Base-by-base conservation (phyloP, 306 rosid genomes). In the Argentina anserina region DNA sequence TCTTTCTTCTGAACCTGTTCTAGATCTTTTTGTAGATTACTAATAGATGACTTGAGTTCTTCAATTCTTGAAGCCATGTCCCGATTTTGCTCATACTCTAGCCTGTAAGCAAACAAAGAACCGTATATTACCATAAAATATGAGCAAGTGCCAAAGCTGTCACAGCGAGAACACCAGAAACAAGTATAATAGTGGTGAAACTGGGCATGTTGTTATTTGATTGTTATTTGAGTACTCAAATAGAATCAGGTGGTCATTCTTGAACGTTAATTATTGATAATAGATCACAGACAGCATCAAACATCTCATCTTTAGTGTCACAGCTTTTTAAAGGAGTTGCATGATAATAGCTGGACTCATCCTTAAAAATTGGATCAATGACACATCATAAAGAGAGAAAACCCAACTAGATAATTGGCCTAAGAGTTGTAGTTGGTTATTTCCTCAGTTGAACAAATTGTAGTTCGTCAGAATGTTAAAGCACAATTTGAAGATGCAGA, bases 81-180 rank as follows among this genome's bases (percentile, higher is more conserved):
- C 46, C 97, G 88, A 80, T 91, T 91, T 79, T 91, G 96, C 72
- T 95, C 99, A 86, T 95, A 95, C 80, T 91, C 97, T 87, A 95
- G 85, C 87, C 99, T 94, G 77, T 28, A 76, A 78, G 75, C 13
- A 39, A 25, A 41, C 2, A 41, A 43, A 65, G 47, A 31, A 59
- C 25, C 39, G 31, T 15, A 25, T 3, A 26, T 28, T 18, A 36
- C 23, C 18, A 36, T 1, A 26, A 58, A 46, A 26, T 65, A 15
- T 25, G 63, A 29, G 20, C 25, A 15, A 42, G 45, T 43, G 67
- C 63, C 52, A 26, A 43, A 53, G 77, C 42, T 20, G 7, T 56
- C 53, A 71, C 47, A 56, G 43, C 34, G 20, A 34, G 53, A 31
- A 67, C 68, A 58, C 20, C 53, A 20, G 45, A 53, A 50, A 41